Percentiles rank a stretch among this genome's conserved stretches.
Evolutionary conservation across 352 stramenopile genomes (phyloP).

Genomic region (Phytopythium aichiense): DNA sequence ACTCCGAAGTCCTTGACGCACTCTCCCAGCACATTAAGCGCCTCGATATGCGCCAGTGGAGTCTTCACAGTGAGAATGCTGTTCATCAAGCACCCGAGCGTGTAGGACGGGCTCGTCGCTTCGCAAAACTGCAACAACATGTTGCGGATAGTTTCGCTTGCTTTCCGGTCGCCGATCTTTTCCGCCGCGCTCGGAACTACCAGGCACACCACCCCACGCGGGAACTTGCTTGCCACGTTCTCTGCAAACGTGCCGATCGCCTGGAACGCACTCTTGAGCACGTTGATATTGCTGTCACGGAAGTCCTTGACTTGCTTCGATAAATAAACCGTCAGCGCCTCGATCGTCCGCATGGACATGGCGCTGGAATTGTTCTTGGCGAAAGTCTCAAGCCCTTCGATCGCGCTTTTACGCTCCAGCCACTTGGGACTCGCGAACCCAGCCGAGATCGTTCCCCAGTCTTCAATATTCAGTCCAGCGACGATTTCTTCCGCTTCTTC

Average conservation of each 20-base stretch:
- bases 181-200: constrained; percentile 67
- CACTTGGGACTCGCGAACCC: constrained; percentile 75
- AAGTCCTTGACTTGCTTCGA: constrained; percentile 81
- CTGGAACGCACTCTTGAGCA: constrained; percentile 82
- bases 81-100: constrained; percentile 70
- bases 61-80: constrained; percentile 79
- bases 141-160: constrained; percentile 50
- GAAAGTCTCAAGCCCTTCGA: constrained; percentile 66
- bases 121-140: constrained; percentile 83
- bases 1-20: constrained; percentile 80
- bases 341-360: constrained; percentile 63
- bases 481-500: constrained; percentile 71
- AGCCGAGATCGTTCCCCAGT: constrained; percentile 45
- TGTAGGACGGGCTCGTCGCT: constrained; percentile 66
- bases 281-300: constrained; percentile 89
- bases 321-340: constrained; percentile 73
- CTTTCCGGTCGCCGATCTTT: constrained; percentile 83
- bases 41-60: constrained; percentile 71
- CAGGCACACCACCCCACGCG: constrained; percentile 66
- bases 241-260: constrained; percentile 72
- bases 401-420: constrained; percentile 76
- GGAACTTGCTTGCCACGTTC: constrained; percentile 51
- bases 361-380: constrained; percentile 37
- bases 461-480: constrained; percentile 50
- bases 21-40: constrained; percentile 53